Conservation (phyloP, 2,329 filamentous ascomycete species). For the Penicillium sp. region DNA sequence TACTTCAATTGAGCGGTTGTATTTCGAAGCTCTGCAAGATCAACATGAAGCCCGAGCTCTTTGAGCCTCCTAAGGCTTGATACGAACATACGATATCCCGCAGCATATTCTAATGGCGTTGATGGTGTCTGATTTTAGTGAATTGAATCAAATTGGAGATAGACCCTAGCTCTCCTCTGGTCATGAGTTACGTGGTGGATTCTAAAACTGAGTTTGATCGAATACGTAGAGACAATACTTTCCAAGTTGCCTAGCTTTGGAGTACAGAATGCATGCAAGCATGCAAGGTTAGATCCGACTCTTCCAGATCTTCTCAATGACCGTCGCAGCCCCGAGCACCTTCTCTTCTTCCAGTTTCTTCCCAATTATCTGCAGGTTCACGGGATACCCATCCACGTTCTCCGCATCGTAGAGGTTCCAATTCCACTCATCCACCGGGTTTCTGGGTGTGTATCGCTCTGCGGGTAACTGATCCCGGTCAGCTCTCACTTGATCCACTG, state of each 20-base stretch:
- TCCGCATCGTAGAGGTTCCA: slow-evolving; percentile 52
- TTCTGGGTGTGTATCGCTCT: slow-evolving; percentile 51
- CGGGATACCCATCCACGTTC: slow-evolving; percentile 50
- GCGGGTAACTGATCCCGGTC: slow-evolving; percentile 44
- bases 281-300: neutral
- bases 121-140: slow-evolving; percentile 19
- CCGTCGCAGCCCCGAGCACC: slow-evolving; percentile 50
- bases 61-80: slow-evolving; percentile 55
- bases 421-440: slow-evolving; percentile 58
- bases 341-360: slow-evolving; percentile 61
- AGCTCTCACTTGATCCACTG: slow-evolving; percentile 54
- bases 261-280: neutral
- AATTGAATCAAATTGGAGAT: slow-evolving; percentile 8
- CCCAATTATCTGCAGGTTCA: slow-evolving; percentile 60
- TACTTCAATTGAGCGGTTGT: slow-evolving; percentile 91
- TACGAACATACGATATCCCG: slow-evolving; percentile 7
- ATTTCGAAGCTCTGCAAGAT: slow-evolving; percentile 89
- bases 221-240: neutral
- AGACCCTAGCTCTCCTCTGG: neutral
- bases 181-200: slow-evolving; percentile 24
- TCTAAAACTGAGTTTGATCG: too few relatives aligned
- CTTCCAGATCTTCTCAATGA: slow-evolving; percentile 34
- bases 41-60: slow-evolving; percentile 92
- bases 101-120: slow-evolving; percentile 35
- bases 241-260: too few relatives aligned